Evolutionary conservation across 345 rosid genomes (phyloP).

Genomic region (Dipteronia sinensis): DNA sequence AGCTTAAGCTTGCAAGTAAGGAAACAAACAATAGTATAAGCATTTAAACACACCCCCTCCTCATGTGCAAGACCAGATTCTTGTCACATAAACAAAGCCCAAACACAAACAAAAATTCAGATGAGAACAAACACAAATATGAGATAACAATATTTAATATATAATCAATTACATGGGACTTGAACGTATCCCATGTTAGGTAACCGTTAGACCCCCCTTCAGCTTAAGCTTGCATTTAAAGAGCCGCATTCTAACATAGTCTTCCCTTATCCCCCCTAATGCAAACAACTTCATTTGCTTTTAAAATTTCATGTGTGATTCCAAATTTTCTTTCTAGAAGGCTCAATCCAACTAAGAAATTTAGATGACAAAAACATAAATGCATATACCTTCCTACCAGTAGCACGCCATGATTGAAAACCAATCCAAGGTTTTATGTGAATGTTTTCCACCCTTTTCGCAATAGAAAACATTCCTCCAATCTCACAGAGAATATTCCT

Average conservation of each 20-base stretch:
- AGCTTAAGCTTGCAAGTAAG: background rate
- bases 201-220: too few species aligned
- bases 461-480: constrained; percentile 97
- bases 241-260: too few species aligned
- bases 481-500: constrained; percentile 78
- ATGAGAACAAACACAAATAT: background rate
- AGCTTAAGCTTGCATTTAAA: too few species aligned
- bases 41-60: background rate
- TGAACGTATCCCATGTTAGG: background rate
- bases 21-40: background rate
- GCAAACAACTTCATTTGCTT: background rate
- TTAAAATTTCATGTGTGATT: background rate
- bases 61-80: background rate
- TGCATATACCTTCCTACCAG: constrained; percentile 84
- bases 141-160: background rate
- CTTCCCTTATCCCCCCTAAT: too few species aligned
- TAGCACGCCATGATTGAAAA: constrained; percentile 97
- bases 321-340: background rate
- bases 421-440: constrained; percentile 99
- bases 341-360: background rate
- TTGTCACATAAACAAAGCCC: background rate
- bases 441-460: constrained; percentile 83
- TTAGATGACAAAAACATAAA: background rate
- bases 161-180: background rate
- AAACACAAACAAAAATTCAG: background rate